Evolutionary conservation across 1,284 basidiomycete genomes (phyloP).

Genomic region (Ceratorhiza oryzae-sativae): DNA sequence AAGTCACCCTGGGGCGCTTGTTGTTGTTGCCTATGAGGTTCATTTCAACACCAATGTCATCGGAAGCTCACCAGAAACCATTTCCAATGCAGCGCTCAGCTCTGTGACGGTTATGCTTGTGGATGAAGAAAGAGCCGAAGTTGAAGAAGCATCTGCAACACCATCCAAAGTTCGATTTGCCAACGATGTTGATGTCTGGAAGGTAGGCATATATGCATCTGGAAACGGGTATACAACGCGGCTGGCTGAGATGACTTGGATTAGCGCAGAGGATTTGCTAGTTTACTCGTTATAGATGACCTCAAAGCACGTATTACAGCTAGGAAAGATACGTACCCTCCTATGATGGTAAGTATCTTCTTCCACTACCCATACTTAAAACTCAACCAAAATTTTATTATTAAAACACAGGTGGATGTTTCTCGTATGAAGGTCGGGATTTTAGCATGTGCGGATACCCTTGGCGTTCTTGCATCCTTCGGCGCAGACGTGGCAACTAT

Average conservation of each 20-base stretch:
- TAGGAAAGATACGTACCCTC: slow-evolving; percentile 22
- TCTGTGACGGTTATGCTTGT: slow-evolving; percentile 63
- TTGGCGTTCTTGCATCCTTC: slow-evolving; percentile 26
- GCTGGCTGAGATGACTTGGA: slow-evolving; percentile 46
- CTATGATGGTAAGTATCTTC: slow-evolving; percentile 11
- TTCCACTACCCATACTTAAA: no score
- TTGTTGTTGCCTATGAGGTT: slow-evolving; percentile 69
- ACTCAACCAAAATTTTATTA: no score
- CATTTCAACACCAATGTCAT: slow-evolving; percentile 74
- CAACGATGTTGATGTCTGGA: slow-evolving; percentile 67
- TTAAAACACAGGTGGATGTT: slow-evolving; percentile 31
- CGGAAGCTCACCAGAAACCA: slow-evolving; percentile 66
- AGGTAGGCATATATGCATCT: slow-evolving; percentile 56
- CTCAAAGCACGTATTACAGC: slow-evolving; percentile 54
- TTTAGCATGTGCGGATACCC: slow-evolving; percentile 37
- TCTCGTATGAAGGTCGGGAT: slow-evolving; percentile 26
- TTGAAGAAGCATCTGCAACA: slow-evolving; percentile 49
- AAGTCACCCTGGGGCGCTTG: slow-evolving; percentile 67
- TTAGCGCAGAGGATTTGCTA: slow-evolving; percentile 61
- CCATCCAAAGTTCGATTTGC: slow-evolving; percentile 45
- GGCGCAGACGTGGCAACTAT: slow-evolving; percentile 24
- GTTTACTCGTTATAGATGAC: slow-evolving; percentile 65
- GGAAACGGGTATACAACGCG: background rate
- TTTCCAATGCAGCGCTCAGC: slow-evolving; percentile 60
- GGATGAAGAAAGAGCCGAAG: slow-evolving; percentile 57